phyloP scores from a whole-genome alignment of 306 rosid genomes.

The Chamaecrista fasciculata region DNA sequence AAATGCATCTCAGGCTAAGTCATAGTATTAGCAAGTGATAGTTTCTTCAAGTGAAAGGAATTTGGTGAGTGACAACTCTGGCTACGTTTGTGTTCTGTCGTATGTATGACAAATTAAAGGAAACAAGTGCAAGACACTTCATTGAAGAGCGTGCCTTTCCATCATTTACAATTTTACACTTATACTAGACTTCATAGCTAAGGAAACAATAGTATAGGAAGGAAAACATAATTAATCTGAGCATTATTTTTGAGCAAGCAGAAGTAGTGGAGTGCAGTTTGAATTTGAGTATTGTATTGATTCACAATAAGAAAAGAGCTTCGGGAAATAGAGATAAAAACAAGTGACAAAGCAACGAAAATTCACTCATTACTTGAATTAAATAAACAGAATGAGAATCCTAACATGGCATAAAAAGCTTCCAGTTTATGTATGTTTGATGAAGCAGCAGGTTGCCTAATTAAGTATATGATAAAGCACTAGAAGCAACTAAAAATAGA shows the following conservation, averaged over 20 bases:
- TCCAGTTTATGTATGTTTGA: not conserved
- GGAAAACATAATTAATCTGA: not conserved
- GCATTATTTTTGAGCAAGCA: not conserved
- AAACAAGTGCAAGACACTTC: too few relatives aligned
- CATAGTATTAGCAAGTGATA: too few relatives aligned
- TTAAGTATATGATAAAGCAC: slow-evolving; percentile 2
- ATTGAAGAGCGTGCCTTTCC: too few relatives aligned
- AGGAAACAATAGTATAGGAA: too few relatives aligned
- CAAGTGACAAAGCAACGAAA: not conserved
- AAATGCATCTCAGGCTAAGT: too few relatives aligned
- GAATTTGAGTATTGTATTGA: not conserved
- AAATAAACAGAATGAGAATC: slow-evolving; percentile 17
- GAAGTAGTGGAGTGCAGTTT: not conserved
- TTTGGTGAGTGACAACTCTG: too few relatives aligned
- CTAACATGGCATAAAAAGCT: slow-evolving; percentile 23
- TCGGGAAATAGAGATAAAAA: not conserved
- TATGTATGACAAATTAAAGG: too few relatives aligned
- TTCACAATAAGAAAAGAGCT: not conserved
- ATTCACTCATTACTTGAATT: slow-evolving; percentile 18
- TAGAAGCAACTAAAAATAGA: not conserved
- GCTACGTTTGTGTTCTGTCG: too few relatives aligned
- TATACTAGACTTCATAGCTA: too few relatives aligned
- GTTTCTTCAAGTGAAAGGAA: too few relatives aligned
- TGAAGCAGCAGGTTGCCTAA: not conserved
- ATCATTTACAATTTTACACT: too few relatives aligned